Evolutionary conservation across 495 filamentous ascomycete genomes (phyloP), one percentile per base, ranked within the genome.

Genomic region (Xylaria scruposa): DNA sequence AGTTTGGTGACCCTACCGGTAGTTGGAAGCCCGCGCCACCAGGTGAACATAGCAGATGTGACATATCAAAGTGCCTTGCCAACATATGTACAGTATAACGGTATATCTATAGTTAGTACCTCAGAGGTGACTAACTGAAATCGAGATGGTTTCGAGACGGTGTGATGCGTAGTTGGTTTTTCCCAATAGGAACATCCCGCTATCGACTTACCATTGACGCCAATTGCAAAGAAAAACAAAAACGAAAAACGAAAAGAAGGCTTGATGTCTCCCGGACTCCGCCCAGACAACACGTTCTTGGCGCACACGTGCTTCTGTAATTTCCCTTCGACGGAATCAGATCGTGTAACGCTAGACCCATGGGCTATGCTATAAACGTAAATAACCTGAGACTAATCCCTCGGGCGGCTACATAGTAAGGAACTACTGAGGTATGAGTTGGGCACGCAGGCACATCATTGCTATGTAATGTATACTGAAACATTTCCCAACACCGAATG

Each of bases 191-290:
- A 38, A 31, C 26, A 56, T 62, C 36, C 58, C 21, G 44, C 60
- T 62, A 62, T 62, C 36, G 60, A 64, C 61, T 47, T 13, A 31
- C 61, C 42, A 47, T 42, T 26, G 29, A 53, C 63, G 44, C 46
- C 26, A 46, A 26, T 19, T 53, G 46, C 46, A 51, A 38, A 42
- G 12, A 42, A 42, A 42, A 40, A 51, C 36, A 42, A 42, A 42
- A 24, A 31, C 36, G 36, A 38, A 38, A 8, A 8, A 19, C 10
- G 17, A 67, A 60, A 38, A 36, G n/a, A 36, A n/a, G 31, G 33
- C 58, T 60, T 38, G 31, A 21, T 54, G 10, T 56, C 15, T 24
- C 12, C 19, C 6, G 21, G 58, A 36, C 29, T 62, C 36, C 8
- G 36, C 36, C 36, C 36, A 38, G 36, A 38, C 36, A 31, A 8